These are phyloP conservation scores for Phytopythium chamaehyphon DNA, from an alignment of 352 stramenopile genomes.

Conservation along the genomic window DNA sequence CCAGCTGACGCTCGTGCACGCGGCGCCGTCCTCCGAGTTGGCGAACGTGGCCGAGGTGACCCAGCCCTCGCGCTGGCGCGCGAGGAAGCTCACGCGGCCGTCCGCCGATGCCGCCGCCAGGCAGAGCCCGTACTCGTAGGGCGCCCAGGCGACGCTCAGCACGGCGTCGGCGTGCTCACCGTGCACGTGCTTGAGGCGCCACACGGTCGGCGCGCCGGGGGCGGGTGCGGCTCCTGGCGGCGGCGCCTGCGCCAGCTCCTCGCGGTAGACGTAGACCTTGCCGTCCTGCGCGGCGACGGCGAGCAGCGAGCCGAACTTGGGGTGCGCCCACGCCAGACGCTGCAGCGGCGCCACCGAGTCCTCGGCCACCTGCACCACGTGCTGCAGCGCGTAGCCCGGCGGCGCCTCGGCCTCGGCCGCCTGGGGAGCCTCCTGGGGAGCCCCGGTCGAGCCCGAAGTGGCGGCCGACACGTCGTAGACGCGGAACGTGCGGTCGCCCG, in stretches of 20 bases:
- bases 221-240: constrained; percentile 3
- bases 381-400: constrained; percentile 28
- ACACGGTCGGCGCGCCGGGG: constrained; percentile 46
- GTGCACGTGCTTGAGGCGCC: constrained; percentile 75
- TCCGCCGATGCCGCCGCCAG: constrained; percentile 76
- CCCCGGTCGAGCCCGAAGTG: constrained; percentile 16
- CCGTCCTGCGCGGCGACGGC: constrained; percentile 77
- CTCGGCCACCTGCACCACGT: constrained; percentile 55
- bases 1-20: constrained; percentile 81
- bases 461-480: constrained; percentile 76
- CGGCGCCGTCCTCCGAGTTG: constrained; percentile 70
- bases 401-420: neutral
- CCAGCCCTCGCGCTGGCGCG: constrained; percentile 78
- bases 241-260: constrained; percentile 55
- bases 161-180: constrained; percentile 66
- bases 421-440: constrained; percentile 12
- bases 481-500: constrained; percentile 77
- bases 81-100: constrained; percentile 82
- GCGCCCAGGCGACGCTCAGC: constrained; percentile 80
- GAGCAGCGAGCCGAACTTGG: constrained; percentile 79
- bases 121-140: constrained; percentile 85
- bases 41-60: constrained; percentile 69
- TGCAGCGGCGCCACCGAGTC: constrained; percentile 70
- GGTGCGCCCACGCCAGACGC: constrained; percentile 81
- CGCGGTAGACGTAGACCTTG: constrained; percentile 83